Percentiles rank a stretch among this genome's conserved stretches.
These are phyloP conservation scores for Aquilaria yunnanensis DNA, from an alignment of 345 rosid genomes.

Conservation along the genomic window DNA sequence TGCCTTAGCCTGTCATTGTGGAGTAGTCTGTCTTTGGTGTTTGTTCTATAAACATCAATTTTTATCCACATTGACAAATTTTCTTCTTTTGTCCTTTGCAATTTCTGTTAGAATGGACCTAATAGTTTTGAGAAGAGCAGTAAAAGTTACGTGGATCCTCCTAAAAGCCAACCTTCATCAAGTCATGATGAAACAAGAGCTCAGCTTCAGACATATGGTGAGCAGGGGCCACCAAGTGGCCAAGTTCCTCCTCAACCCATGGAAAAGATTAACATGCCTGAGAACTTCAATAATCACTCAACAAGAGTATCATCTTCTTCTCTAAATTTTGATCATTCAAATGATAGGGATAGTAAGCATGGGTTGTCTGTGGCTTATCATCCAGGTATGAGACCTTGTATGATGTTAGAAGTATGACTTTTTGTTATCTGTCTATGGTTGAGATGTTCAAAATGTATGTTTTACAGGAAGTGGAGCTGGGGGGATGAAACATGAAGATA, in stretches of 20 bases:
- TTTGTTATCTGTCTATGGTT: slow-evolving; percentile 9
- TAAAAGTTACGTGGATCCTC: slow-evolving; percentile 24
- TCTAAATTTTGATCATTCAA: slow-evolving; percentile 26
- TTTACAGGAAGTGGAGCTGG: slow-evolving; percentile 38
- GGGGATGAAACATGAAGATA: slow-evolving; percentile 30
- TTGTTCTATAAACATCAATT: slow-evolving; percentile 5
- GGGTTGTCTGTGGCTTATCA: slow-evolving; percentile 21
- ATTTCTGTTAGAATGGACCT: slow-evolving; percentile 57
- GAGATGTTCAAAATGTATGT: background rate
- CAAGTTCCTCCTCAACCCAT: slow-evolving; percentile 23
- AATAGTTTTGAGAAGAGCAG: slow-evolving; percentile 29
- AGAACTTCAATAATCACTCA: slow-evolving; percentile 21
- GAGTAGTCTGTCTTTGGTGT: background rate
- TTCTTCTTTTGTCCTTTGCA: slow-evolving; percentile 10
- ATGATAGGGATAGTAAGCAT: slow-evolving; percentile 11
- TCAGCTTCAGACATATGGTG: background rate
- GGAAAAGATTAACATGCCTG: slow-evolving; percentile 26
- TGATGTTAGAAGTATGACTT: slow-evolving; percentile 21
- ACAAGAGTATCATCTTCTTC: slow-evolving; percentile 29
- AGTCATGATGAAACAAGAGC: slow-evolving; percentile 9
- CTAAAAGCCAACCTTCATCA: slow-evolving; percentile 24
- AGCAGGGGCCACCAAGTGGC: slow-evolving; percentile 13
- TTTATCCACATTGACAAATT: slow-evolving; percentile 7
- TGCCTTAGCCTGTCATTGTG: background rate
- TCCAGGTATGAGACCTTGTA: slow-evolving; percentile 28